These are phyloP conservation scores for Anisodus tanguticus DNA, from an alignment of 257 asterid species.

Conservation along the genomic window DNA sequence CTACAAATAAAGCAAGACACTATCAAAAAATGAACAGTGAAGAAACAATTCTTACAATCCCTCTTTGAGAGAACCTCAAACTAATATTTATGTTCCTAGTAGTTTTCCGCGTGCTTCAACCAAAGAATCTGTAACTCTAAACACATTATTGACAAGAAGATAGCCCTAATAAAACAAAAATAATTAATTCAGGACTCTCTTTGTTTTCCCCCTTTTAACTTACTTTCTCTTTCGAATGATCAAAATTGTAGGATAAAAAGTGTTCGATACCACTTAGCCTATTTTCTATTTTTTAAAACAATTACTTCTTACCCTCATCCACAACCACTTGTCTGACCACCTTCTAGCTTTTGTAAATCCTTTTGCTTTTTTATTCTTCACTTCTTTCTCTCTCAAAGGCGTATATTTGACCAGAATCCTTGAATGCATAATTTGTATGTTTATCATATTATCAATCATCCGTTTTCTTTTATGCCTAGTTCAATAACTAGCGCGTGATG, in stretches of 20 bases:
- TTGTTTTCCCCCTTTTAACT: background rate
- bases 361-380: background rate
- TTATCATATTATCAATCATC: background rate
- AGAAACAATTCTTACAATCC: background rate
- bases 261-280: background rate
- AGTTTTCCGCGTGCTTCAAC: background rate
- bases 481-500: background rate
- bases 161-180: slow-evolving; percentile 5
- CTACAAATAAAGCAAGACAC: slow-evolving; percentile 41
- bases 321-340: slow-evolving; percentile 1
- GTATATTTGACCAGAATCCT: slow-evolving; percentile 5
- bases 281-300: background rate
- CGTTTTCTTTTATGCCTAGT: background rate
- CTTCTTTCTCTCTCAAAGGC: background rate
- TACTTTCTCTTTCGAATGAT: background rate
- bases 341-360: slow-evolving; percentile 22
- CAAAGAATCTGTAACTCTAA: background rate
- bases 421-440: slow-evolving; percentile 10
- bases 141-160: background rate
- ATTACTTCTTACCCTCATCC: slow-evolving; percentile 1
- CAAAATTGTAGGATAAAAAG: background rate
- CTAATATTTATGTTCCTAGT: background rate
- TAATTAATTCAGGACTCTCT: background rate
- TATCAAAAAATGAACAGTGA: slow-evolving; percentile 23
- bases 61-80: slow-evolving; percentile 14